Evolutionary conservation across 2,329 filamentous ascomycete genomes (phyloP).

Genomic region (Massarina eburnea): DNA sequence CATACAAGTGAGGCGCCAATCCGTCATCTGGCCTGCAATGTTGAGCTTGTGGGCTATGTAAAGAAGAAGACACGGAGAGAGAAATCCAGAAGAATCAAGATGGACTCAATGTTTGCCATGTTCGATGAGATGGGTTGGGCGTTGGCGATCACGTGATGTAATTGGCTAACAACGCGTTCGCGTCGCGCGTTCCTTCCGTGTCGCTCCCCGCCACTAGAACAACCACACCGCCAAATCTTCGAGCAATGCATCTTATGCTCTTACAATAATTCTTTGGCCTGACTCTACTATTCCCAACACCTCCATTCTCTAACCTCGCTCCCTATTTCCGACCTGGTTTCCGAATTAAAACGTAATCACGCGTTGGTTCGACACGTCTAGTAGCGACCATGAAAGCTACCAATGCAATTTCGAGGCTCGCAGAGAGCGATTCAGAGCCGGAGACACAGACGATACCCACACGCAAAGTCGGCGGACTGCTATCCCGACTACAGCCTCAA

Average conservation of each 20-base stretch:
- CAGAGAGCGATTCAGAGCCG: constrained; percentile 47
- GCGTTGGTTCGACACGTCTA: not conserved
- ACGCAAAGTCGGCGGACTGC: constrained; percentile 62
- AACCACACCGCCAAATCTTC: not conserved
- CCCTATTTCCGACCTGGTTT: not conserved
- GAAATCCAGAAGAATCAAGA: too few relatives aligned
- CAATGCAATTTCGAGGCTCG: constrained; percentile 54
- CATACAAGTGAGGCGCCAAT: too few relatives aligned
- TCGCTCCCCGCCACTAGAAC: not conserved
- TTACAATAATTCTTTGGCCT: not conserved
- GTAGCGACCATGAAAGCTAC: constrained; percentile 41
- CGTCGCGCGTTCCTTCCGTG: not conserved
- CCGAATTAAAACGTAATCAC: not conserved
- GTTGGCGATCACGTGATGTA: too few relatives aligned
- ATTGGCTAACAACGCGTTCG: not conserved
- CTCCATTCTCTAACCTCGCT: not conserved
- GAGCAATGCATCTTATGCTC: not conserved
- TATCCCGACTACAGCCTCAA: constrained; percentile 57
- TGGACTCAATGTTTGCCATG: too few relatives aligned
- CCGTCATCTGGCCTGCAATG: too few relatives aligned
- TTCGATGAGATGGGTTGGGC: too few relatives aligned
- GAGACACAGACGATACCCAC: constrained; percentile 31
- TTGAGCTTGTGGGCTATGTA: too few relatives aligned
- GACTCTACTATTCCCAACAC: not conserved
- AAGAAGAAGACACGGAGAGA: too few relatives aligned